phyloP scores from a whole-genome alignment of 768 basidiomycete genomes.

The Termitomyces sp. region DNA sequence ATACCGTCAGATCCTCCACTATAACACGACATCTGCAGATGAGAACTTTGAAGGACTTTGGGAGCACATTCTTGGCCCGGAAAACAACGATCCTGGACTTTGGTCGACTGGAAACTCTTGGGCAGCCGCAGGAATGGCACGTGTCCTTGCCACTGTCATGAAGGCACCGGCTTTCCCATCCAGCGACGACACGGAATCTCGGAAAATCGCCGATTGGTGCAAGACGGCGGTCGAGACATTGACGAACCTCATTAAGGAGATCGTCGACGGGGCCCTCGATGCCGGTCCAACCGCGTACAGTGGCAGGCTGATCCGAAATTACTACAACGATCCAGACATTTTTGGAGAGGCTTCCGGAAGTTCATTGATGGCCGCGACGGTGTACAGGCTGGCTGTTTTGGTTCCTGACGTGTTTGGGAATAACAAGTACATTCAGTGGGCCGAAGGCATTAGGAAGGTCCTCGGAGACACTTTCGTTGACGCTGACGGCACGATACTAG shows the following conservation, averaged over 20 bases:
- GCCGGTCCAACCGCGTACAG: constrained; percentile 9
- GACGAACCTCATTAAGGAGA: constrained; percentile 20
- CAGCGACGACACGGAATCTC: not conserved
- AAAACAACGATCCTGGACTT: constrained; percentile 30
- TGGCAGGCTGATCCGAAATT: constrained; percentile 14
- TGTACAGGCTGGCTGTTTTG: constrained; percentile 28
- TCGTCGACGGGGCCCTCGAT: constrained; percentile 17
- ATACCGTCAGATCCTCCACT: constrained; percentile 40
- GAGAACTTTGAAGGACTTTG: constrained; percentile 9
- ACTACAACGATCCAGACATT: constrained; percentile 11
- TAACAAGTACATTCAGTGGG: constrained; percentile 27
- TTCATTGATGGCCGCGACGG: constrained; percentile 16
- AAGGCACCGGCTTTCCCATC: constrained; percentile 21
- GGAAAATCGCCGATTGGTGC: constrained; percentile 7
- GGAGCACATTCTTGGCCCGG: constrained; percentile 33
- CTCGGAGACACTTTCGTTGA: constrained; percentile 17
- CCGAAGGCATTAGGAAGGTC: constrained; percentile 23
- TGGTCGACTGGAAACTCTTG: constrained; percentile 63
- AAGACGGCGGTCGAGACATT: constrained; percentile 7
- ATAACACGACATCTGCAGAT: constrained; percentile 14
- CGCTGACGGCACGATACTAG: constrained; percentile 6
- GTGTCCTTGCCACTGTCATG: constrained; percentile 48
- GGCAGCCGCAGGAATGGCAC: constrained; percentile 65
- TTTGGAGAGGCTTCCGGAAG: constrained; percentile 20
- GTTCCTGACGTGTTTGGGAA: constrained; percentile 22